Percentiles rank a stretch among this genome's conserved stretches.
Evolutionary conservation across 2,329 filamentous ascomycete species (phyloP).

Genomic region (Colletotrichum lupini): DNA sequence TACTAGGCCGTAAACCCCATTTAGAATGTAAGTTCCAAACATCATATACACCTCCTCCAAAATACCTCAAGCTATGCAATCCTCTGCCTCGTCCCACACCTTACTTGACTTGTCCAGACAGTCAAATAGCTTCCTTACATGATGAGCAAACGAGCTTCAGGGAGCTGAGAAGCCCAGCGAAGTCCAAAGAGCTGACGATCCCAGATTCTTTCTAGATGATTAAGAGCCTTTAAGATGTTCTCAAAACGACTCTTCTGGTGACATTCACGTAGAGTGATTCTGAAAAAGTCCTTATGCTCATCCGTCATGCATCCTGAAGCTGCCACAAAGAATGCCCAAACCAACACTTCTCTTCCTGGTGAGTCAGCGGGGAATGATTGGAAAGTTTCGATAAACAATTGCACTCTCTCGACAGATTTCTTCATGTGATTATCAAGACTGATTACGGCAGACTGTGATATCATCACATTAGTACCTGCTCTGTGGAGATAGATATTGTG

Average conservation of each 20-base stretch:
- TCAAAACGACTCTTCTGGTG: constrained; percentile 40
- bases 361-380: constrained; percentile 37
- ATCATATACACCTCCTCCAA: too few relatives aligned
- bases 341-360: constrained; percentile 39
- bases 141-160: constrained; percentile 39
- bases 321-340: constrained; percentile 43
- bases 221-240: constrained; percentile 39
- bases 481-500: too few relatives aligned
- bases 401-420: constrained; percentile 37
- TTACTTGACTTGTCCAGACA: too few relatives aligned
- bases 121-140: constrained; percentile 38
- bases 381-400: constrained; percentile 41
- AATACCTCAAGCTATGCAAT: too few relatives aligned
- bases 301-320: constrained; percentile 40
- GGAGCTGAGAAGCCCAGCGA: constrained; percentile 42
- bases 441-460: neutral
- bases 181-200: constrained; percentile 30
- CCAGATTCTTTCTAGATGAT: constrained; percentile 41
- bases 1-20: too few relatives aligned
- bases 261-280: constrained; percentile 32
- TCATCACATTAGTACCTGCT: neutral
- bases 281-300: constrained; percentile 42
- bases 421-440: neutral
- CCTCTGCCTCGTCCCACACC: too few relatives aligned
- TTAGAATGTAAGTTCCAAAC: too few relatives aligned